phyloP scores from a whole-genome alignment of 2,329 filamentous ascomycete species.

The Fusarium hostae region DNA sequence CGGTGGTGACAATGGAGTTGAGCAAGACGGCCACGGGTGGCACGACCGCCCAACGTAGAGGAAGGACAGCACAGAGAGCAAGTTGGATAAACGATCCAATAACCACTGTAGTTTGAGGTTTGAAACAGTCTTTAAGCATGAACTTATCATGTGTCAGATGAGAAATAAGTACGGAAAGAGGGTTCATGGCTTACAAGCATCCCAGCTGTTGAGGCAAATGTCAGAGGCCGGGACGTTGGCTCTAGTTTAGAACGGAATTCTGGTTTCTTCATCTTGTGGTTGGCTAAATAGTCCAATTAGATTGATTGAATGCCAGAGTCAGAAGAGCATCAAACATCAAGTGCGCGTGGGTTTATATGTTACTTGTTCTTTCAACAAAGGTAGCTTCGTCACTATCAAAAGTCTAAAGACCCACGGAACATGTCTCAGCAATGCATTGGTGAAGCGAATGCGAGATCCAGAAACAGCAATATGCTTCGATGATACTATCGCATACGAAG shows the following conservation, averaged over 20 bases:
- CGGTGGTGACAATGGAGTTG: conserved; percentile 47
- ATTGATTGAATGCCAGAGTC: background rate
- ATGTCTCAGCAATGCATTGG: background rate
- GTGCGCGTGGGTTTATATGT: background rate
- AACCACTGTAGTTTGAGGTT: conserved; percentile 47
- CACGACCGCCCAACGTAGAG: conserved; percentile 50
- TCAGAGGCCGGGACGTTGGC: conserved; percentile 34
- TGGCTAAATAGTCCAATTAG: background rate
- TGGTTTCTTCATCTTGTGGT: conserved; percentile 16
- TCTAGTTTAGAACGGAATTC: conserved; percentile 43
- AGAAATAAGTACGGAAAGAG: background rate
- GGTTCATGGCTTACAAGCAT: conserved; percentile 34
- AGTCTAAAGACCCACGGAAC: background rate
- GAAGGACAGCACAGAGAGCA: conserved; percentile 48
- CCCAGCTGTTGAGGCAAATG: conserved; percentile 18
- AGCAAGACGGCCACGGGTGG: conserved; percentile 48
- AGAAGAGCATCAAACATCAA: background rate
- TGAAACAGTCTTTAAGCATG: conserved; percentile 50
- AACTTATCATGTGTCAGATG: conserved; percentile 20
- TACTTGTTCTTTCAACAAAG: background rate
- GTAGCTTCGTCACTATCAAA: background rate
- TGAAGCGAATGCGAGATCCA: conserved; percentile 25
- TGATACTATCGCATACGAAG: background rate
- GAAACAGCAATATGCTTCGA: background rate
- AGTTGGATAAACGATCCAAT: conserved; percentile 52